A percentile compares a stretch with the other conserved stretches of the same genome.
phyloP scores from a whole-genome alignment of 306 rosid species.

The Oxytropis ochrocephala region DNA sequence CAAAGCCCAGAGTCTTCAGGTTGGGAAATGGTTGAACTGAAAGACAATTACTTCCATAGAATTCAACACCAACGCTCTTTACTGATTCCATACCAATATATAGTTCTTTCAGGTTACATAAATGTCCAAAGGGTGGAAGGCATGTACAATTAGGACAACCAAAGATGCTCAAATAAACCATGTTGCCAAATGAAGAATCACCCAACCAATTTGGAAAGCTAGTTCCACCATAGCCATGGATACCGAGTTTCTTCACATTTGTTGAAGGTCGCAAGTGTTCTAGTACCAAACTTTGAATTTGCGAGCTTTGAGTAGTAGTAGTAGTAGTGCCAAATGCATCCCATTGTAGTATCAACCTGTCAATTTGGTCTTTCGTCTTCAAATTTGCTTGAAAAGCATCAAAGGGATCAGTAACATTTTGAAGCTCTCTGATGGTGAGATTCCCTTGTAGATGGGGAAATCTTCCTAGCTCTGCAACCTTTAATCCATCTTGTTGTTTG shows the following conservation, averaged over 20 bases:
- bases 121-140: slow-evolving; percentile 1
- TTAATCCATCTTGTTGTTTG: neutral
- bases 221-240: slow-evolving; percentile 1
- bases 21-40: slow-evolving; percentile 8
- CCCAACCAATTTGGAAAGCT: neutral
- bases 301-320: neutral
- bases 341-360: slow-evolving; percentile 4
- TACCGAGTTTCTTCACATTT: slow-evolving; percentile 12
- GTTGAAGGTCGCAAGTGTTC: slow-evolving; percentile 2
- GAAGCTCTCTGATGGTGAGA: neutral
- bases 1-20: neutral
- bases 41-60: neutral
- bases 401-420: slow-evolving; percentile 4
- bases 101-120: slow-evolving; percentile 1
- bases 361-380: neutral
- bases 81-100: neutral
- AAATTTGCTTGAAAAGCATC: neutral
- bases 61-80: neutral
- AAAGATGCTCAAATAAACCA: neutral
- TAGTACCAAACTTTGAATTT: neutral
- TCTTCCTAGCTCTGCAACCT: neutral
- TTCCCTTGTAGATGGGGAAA: neutral
- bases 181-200: neutral
- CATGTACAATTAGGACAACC: neutral
- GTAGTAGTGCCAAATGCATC: neutral